These are phyloP conservation scores for Trichoderma afroharzianum DNA, from an alignment of 2,329 filamentous ascomycete genomes.

Conservation along the genomic window DNA sequence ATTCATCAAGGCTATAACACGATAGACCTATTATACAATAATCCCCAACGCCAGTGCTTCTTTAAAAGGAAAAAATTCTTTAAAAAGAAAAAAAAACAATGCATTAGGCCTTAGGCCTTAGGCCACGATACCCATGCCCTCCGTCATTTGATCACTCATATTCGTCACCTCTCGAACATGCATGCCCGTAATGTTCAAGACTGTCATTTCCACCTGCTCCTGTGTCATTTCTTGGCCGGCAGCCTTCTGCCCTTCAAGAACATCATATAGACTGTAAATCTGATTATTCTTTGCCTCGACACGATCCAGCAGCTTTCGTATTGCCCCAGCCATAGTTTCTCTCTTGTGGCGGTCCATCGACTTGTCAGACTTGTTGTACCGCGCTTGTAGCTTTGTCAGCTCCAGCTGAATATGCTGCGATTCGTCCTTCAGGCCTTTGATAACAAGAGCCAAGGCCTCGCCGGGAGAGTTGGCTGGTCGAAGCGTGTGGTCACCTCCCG, in stretches of 20 bases:
- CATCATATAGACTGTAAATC: conserved; percentile 79
- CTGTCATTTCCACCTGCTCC: conserved; percentile 61
- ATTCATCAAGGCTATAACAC: neutral
- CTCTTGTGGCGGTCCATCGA: conserved; percentile 63
- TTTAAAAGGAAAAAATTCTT: neutral
- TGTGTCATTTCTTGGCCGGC: conserved; percentile 60
- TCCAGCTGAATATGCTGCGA: conserved; percentile 70
- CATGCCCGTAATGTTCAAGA: conserved; percentile 52
- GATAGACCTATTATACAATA: neutral
- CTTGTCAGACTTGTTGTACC: conserved; percentile 65
- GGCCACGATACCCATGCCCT: conserved; percentile 38
- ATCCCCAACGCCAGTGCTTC: neutral
- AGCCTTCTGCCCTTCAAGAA: conserved; percentile 73
- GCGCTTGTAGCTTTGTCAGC: conserved; percentile 57
- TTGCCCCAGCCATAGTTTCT: conserved; percentile 55
- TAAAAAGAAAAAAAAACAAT: neutral
- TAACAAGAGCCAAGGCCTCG: conserved; percentile 73
- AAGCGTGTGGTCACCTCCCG: conserved; percentile 51
- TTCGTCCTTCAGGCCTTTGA: conserved; percentile 79
- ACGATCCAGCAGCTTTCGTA: conserved; percentile 58
- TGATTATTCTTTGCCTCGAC: conserved; percentile 74
- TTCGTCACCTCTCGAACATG: conserved; percentile 40
- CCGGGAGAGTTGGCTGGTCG: conserved; percentile 67
- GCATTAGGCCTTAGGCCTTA: conserved; percentile 24
- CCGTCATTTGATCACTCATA: conserved; percentile 41